Evolutionary conservation across 2,329 filamentous ascomycete species (phyloP), one percentile per base, ranked within the genome.

Genomic region (Akanthomyces lecanii): DNA sequence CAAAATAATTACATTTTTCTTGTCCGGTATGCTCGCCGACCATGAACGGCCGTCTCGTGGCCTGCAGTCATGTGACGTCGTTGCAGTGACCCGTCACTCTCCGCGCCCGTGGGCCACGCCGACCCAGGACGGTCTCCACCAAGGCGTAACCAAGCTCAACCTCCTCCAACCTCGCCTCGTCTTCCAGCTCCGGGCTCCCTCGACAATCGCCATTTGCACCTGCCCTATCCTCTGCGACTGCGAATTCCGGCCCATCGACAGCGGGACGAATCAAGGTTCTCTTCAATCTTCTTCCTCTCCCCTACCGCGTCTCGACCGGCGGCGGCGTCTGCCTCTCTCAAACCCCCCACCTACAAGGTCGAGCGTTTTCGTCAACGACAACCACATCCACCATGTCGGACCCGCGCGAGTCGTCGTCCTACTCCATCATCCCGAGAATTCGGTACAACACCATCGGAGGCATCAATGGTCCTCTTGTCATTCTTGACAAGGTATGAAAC

Each of bases 391-490:
- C 71, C 69, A 84, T 84, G 81, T 72, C 77, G 71, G 84, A 86
- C 76, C 81, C 82, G 63, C 81, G 84, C 74, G 82, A 84, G 70
- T 80, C 83, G 66, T 83, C 82, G 65, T 84, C 83, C 67, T 86
- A 86, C 77, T 84, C 82, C 66, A 78, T 86, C 71, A 75, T 81
- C 69, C 84, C 84, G 65, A 79, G 83, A 72, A 78, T 98, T 79
- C 88, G 90, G 73, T 99, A 99, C 87, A 99, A 99, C 83, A 99
- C 95, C 71, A 92, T 99, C 75, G 91, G 92, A 74, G 94, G 94
- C 82, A 89, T 99, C 79, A 99, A 99, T 81, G 95, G 95, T 65
- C 95, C 95, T 72, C 86, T 99, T 78, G 95, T 99, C 75, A 94
- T 99, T 74, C 86, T 99, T 69, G 95, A 98, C 76, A 96, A 96